Conservation (phyloP, 768 basidiomycete genomes). For the Cystofilobasidium capitatum region DNA sequence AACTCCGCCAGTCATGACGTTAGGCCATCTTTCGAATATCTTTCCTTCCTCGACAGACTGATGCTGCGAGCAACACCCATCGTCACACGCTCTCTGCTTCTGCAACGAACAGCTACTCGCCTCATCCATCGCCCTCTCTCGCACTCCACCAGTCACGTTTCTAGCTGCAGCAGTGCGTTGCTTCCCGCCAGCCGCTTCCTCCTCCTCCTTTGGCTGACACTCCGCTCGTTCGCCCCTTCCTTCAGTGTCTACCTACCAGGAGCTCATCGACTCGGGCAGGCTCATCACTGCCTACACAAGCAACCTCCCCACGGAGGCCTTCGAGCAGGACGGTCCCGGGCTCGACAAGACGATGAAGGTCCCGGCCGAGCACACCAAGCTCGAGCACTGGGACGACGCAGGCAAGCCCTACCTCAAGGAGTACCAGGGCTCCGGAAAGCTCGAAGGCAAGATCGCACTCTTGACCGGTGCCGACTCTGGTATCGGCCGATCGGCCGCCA, state of each 20-base stretch:
- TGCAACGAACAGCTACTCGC: too few relatives aligned
- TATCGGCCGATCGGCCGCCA: constrained; percentile 28
- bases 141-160: background rate
- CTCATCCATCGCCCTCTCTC: background rate
- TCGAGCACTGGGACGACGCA: constrained; percentile 15
- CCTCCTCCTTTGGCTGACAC: background rate
- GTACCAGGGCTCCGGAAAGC: constrained; percentile 49
- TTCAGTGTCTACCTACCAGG: constrained; percentile 24
- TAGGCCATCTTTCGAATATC: too few relatives aligned
- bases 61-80: too few relatives aligned
- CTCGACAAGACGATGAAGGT: constrained; percentile 7
- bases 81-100: too few relatives aligned
- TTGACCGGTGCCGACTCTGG: constrained; percentile 34
- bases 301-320: constrained; percentile 15
- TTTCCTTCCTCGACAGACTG: too few relatives aligned
- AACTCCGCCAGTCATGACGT: too few relatives aligned
- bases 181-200: background rate
- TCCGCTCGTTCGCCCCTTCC: background rate
- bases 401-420: constrained; percentile 31
- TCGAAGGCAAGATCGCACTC: constrained; percentile 38
- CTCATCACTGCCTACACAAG: constrained; percentile 23
- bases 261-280: constrained; percentile 9
- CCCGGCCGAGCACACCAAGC: constrained; percentile 16
- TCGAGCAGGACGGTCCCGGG: constrained; percentile 17
- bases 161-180: background rate